These are phyloP conservation scores for Dothiorella sarmentorum DNA, from an alignment of 2,329 filamentous ascomycete genomes.

Conservation along the genomic window DNA sequence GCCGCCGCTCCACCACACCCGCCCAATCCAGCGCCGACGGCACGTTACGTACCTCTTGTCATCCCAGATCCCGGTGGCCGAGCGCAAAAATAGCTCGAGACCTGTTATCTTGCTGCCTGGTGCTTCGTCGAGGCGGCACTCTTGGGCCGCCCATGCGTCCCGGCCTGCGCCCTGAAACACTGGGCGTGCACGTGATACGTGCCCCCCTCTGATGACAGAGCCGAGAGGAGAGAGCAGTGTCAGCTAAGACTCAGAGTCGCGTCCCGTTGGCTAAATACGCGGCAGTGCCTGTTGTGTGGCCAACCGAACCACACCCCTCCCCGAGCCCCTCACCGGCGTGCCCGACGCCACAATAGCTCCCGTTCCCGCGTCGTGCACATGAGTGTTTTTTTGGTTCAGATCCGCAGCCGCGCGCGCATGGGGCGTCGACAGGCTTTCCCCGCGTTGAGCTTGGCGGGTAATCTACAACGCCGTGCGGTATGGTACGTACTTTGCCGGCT, in stretches of 20 bases:
- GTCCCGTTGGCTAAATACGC: neutral
- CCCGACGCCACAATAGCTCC: neutral
- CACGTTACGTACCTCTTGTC: neutral
- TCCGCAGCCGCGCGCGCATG: neutral
- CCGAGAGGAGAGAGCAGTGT: too few species aligned
- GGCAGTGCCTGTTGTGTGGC: neutral
- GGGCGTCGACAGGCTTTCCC: constrained; percentile 4
- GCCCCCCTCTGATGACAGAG: too few species aligned
- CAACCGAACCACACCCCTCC: neutral
- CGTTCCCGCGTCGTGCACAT: neutral
- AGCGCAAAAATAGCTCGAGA: constrained; percentile 1
- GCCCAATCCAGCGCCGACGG: neutral
- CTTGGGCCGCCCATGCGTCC: too few species aligned
- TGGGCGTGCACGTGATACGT: neutral
- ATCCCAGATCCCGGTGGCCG: constrained; percentile 1
- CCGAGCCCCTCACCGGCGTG: constrained; percentile 1
- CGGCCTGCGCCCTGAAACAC: constrained; percentile 5
- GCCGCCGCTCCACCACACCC: neutral
- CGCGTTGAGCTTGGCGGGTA: neutral
- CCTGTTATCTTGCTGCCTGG: constrained; percentile 6
- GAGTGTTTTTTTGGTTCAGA: neutral
- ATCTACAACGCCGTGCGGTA: constrained; percentile 9
- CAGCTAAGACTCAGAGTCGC: too few species aligned
- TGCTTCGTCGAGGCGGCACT: too few species aligned
- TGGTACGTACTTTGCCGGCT: neutral